Conservation (phyloP, 305 asterid species). For the Fraxinus ornus region DNA sequence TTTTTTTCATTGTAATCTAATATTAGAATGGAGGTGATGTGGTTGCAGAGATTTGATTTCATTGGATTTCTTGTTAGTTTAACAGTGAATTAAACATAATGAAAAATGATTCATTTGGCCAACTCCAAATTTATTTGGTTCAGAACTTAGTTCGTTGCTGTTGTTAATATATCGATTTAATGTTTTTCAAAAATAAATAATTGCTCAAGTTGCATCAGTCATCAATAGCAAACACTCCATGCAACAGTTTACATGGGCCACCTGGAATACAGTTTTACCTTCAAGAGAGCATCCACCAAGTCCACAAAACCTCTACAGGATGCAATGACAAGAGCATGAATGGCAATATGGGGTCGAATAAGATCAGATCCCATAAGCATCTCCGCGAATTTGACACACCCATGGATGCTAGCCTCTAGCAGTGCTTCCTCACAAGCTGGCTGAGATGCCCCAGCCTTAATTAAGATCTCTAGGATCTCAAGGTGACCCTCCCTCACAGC, state of each 20-base stretch:
- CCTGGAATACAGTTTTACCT: slow-evolving; percentile 42
- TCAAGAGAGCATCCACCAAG: slow-evolving; percentile 56
- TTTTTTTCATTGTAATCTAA: not conserved
- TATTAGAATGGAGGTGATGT: not conserved
- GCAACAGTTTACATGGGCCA: not conserved
- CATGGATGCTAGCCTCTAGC: slow-evolving; percentile 72
- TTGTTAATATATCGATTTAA: not conserved
- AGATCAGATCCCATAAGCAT: slow-evolving; percentile 71
- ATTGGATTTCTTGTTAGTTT: not conserved
- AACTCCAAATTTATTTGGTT: not conserved
- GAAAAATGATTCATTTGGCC: not conserved
- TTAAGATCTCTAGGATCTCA: slow-evolving; percentile 62
- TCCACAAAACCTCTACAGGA: slow-evolving; percentile 70
- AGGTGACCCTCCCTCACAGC: slow-evolving; percentile 72
- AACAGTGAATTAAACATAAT: not conserved
- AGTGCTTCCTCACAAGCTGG: slow-evolving; percentile 85
- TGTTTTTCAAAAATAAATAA: slow-evolving; percentile 11
- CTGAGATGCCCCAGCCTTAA: slow-evolving; percentile 78
- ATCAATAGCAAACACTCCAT: not conserved
- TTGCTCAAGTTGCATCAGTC: not conserved
- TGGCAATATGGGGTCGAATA: slow-evolving; percentile 69
- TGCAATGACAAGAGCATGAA: slow-evolving; percentile 74
- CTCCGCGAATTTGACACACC: slow-evolving; percentile 51
- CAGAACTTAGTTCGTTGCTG: not conserved
- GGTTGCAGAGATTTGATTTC: not conserved